Evolutionary conservation across 306 rosid species (phyloP).

Genomic region (Phaseolus lunatus): DNA sequence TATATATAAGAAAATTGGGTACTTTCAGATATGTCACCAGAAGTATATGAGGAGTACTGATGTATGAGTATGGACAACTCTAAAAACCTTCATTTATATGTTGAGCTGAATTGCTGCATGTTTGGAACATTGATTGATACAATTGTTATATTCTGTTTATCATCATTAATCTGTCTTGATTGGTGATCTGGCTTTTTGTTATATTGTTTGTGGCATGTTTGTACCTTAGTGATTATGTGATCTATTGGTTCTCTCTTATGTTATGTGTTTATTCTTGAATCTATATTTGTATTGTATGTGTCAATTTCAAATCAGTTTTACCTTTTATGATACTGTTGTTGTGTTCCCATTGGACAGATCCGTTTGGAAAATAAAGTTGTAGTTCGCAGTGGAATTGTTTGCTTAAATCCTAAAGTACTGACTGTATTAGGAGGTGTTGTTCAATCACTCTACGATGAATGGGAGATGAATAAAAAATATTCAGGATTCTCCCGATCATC

Average conservation of each 20-base stretch:
- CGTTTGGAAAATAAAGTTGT: conserved; percentile 76
- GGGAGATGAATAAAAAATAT: conserved; percentile 90
- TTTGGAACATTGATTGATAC: conserved; percentile 24
- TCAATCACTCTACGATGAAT: conserved; percentile 82
- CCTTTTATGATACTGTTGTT: conserved; percentile 30
- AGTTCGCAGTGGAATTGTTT: conserved; percentile 66
- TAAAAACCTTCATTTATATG: background rate
- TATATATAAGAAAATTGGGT: too few relatives aligned
- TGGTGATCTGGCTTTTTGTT: conserved; percentile 16
- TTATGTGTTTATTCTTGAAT: conserved; percentile 13
- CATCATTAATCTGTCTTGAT: conserved; percentile 2
- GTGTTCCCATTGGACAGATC: conserved; percentile 62
- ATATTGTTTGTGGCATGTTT: background rate
- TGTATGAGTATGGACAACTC: too few relatives aligned
- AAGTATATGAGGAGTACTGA: too few relatives aligned
- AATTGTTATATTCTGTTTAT: conserved; percentile 4
- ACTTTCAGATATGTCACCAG: too few relatives aligned
- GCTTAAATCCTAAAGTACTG: conserved; percentile 73
- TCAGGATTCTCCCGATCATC: conserved; percentile 79
- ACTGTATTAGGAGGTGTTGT: conserved; percentile 87
- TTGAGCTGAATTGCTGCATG: background rate
- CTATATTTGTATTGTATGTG: conserved; percentile 11
- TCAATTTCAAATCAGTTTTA: conserved; percentile 13
- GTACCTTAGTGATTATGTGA: background rate
- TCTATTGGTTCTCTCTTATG: conserved; percentile 19